Conservation (phyloP, 257 asterid species). For the Salvia splendens region DNA sequence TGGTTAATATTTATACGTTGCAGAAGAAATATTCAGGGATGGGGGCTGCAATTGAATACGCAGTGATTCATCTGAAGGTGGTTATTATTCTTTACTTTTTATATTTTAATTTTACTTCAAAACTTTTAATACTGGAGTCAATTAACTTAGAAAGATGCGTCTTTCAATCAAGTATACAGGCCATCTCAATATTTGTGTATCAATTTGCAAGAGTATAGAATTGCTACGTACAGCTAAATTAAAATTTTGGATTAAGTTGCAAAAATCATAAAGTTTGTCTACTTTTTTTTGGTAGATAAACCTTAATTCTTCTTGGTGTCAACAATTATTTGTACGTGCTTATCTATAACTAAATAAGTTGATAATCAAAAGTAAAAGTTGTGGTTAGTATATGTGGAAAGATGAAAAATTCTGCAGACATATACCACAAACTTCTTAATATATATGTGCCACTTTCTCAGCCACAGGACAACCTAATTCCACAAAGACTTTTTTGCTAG, state of each 20-base stretch:
- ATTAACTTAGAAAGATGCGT: no score
- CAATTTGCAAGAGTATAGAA: no score
- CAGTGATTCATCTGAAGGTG: slow-evolving; percentile 78
- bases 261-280: no score
- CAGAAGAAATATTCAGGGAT: slow-evolving; percentile 74
- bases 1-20: slow-evolving; percentile 1
- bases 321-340: slow-evolving; percentile 23
- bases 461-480: slow-evolving; percentile 38
- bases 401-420: background rate
- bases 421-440: slow-evolving; percentile 22
- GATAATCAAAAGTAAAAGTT: slow-evolving; percentile 3
- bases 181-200: no score
- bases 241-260: no score
- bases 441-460: slow-evolving; percentile 24
- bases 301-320: background rate
- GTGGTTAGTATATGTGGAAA: slow-evolving; percentile 28
- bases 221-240: no score
- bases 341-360: background rate
- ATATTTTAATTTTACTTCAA: no score
- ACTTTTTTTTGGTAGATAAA: background rate
- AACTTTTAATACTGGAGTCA: no score
- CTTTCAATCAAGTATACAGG: no score
- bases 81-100: background rate
- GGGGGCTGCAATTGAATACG: slow-evolving; percentile 96
- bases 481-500: background rate